Conservation (phyloP, 108 stramenopile genomes). For the Skeletonema menzelii region DNA sequence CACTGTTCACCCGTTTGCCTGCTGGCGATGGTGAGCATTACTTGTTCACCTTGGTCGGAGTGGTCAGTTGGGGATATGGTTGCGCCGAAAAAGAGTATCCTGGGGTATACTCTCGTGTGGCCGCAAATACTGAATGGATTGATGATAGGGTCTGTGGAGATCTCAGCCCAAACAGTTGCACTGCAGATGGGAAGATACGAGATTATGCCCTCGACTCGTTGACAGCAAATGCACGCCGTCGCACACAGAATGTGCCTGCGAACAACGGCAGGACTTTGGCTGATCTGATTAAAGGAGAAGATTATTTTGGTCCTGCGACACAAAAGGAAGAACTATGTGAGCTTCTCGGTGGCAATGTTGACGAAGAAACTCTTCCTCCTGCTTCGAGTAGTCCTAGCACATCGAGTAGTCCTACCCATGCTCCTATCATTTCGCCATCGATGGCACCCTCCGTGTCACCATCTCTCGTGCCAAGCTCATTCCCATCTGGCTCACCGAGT, state of each 20-base stretch:
- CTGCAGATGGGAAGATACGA: background rate
- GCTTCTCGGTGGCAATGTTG: background rate
- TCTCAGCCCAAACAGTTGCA: background rate
- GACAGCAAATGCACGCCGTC: background rate
- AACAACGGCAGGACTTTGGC: background rate
- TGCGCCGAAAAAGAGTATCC: constrained; percentile 26
- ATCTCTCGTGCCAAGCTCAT: background rate
- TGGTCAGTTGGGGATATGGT: constrained; percentile 44
- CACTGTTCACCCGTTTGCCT: constrained; percentile 16
- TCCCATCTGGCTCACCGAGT: background rate
- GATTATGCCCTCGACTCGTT: background rate
- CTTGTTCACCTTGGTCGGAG: background rate
- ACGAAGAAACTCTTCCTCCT: background rate
- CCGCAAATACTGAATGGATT: constrained; percentile 46
- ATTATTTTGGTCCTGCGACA: background rate
- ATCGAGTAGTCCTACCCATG: no score
- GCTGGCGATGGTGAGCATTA: background rate
- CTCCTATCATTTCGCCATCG: background rate
- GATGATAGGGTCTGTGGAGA: constrained; percentile 25
- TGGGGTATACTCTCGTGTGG: constrained; percentile 44
- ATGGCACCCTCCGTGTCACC: background rate
- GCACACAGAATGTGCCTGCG: background rate
- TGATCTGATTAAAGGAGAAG: background rate
- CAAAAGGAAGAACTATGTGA: background rate
- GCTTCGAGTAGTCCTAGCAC: no score